phyloP scores from a whole-genome alignment of 2,329 filamentous ascomycete species.

The Rhinocladiella similis region DNA sequence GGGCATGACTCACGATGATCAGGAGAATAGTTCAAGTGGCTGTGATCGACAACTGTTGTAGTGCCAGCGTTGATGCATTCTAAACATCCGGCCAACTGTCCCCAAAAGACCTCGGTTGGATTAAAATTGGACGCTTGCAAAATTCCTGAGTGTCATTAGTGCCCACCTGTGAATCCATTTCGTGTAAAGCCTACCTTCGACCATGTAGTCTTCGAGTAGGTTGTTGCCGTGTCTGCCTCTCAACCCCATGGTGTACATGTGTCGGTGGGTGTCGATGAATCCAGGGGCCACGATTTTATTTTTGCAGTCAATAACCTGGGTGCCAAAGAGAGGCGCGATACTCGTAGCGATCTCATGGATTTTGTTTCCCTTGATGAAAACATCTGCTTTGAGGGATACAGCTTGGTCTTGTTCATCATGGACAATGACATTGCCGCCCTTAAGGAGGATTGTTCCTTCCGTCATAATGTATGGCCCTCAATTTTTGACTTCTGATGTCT shows the following conservation, averaged over 20 bases:
- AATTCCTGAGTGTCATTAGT: too few relatives aligned
- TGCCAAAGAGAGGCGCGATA: too few relatives aligned
- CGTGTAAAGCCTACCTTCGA: conserved; percentile 11
- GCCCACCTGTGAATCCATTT: too few relatives aligned
- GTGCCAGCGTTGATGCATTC: conserved; percentile 18
- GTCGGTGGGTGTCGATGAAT: conserved; percentile 36
- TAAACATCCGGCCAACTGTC: conserved; percentile 23
- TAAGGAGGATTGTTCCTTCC: conserved; percentile 3
- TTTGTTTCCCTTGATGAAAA: too few relatives aligned
- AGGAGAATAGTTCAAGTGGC: conserved; percentile 30
- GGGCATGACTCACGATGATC: conserved; percentile 26
- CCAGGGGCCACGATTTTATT: conserved; percentile 33
- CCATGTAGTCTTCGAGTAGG: conserved; percentile 7
- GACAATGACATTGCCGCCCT: conserved; percentile 13
- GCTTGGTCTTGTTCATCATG: conserved; percentile 10
- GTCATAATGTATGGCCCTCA: too few relatives aligned
- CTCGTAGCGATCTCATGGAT: too few relatives aligned
- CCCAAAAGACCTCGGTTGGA: conserved; percentile 46
- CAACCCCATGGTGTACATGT: conserved; percentile 34
- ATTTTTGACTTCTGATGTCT: too few relatives aligned
- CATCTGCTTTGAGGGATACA: too few relatives aligned
- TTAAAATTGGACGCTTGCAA: conserved; percentile 36
- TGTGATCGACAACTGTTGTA: conserved; percentile 35
- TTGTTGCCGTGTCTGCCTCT: conserved; percentile 11
- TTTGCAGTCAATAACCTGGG: conserved; percentile 41